A percentile compares a stretch with the other conserved stretches of the same genome.
Evolutionary conservation across 768 basidiomycete species (phyloP).

Genomic region (Saitozyma sp.): DNA sequence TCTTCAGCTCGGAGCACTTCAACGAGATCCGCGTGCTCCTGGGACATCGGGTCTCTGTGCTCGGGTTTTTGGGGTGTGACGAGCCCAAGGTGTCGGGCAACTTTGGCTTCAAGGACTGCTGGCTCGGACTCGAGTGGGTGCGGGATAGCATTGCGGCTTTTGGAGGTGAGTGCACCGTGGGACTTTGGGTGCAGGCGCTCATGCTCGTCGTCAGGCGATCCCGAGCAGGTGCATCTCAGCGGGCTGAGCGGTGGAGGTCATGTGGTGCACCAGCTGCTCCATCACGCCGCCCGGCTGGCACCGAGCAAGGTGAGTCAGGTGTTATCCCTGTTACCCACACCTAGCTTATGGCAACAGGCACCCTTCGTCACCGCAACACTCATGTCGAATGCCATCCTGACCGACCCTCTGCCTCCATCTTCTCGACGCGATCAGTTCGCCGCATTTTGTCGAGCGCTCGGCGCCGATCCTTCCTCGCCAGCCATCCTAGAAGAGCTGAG

Average conservation of each 20-base stretch:
- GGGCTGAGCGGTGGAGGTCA: conserved; percentile 76
- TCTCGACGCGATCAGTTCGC: conserved; percentile 66
- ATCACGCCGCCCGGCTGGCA: conserved; percentile 67
- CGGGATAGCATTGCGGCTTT: conserved; percentile 67
- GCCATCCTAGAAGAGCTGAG: conserved; percentile 60
- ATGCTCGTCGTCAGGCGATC: conserved; percentile 32
- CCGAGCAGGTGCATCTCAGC: conserved; percentile 62
- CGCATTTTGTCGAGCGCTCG: conserved; percentile 62
- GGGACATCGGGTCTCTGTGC: conserved; percentile 72
- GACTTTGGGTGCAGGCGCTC: neutral
- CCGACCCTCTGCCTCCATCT: conserved; percentile 62
- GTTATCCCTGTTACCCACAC: conserved; percentile 22
- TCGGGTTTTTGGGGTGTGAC: conserved; percentile 72
- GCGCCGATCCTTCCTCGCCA: conserved; percentile 60
- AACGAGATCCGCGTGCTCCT: conserved; percentile 72
- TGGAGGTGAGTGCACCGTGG: conserved; percentile 59
- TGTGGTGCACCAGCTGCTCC: conserved; percentile 71
- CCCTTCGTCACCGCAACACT: conserved; percentile 69
- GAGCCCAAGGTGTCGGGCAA: conserved; percentile 67
- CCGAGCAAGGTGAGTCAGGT: conserved; percentile 42
- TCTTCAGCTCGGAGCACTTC: conserved; percentile 63
- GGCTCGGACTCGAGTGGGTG: conserved; percentile 74
- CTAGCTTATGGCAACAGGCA: conserved; percentile 50
- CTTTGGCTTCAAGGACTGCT: conserved; percentile 82
- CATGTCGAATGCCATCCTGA: conserved; percentile 74